A percentile compares a stretch with the other conserved stretches of the same genome.
Evolutionary conservation across 2,329 filamentous ascomycete genomes (phyloP).

Genomic region (Hypoxylon sp.): DNA sequence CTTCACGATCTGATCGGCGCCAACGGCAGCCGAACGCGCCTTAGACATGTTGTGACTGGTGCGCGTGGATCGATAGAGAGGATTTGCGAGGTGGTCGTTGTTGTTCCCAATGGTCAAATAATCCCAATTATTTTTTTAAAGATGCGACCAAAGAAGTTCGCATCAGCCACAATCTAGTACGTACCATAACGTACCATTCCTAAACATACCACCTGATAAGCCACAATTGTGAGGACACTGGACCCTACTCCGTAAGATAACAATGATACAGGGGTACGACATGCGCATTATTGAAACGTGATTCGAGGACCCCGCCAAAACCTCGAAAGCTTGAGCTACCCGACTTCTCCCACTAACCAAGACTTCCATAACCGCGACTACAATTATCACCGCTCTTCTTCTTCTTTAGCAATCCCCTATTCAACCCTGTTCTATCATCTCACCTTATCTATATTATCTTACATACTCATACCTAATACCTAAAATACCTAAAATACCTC

Average conservation of each 20-base stretch:
- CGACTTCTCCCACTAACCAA: constrained; percentile 30
- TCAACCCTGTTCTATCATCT: constrained; percentile 24
- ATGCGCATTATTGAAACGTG: constrained; percentile 26
- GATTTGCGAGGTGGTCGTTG: constrained; percentile 18
- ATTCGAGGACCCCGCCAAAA: constrained; percentile 49
- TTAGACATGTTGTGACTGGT: constrained; percentile 66
- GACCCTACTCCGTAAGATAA: constrained; percentile 23
- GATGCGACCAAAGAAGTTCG: constrained; percentile 12
- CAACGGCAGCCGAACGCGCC: constrained; percentile 58
- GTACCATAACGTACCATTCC: not conserved
- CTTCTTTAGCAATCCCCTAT: constrained; percentile 21
- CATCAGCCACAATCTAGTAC: constrained; percentile 27
- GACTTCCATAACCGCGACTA: constrained; percentile 18
- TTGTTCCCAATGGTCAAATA: constrained; percentile 8
- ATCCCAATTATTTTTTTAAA: constrained; percentile 5
- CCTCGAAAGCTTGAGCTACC: constrained; percentile 38
- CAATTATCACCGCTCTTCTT: constrained; percentile 42
- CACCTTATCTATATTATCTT: constrained; percentile 35
- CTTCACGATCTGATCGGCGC: constrained; percentile 86
- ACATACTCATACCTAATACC: constrained; percentile 32
- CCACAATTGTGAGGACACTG: constrained; percentile 28
- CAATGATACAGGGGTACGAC: constrained; percentile 27
- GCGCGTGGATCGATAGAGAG: constrained; percentile 8
- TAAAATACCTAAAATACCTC: constrained; percentile 27
- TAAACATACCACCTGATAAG: not conserved